Evolutionary conservation across 495 filamentous ascomycete genomes (phyloP).

Genomic region (Lentithecium fluviatile): DNA sequence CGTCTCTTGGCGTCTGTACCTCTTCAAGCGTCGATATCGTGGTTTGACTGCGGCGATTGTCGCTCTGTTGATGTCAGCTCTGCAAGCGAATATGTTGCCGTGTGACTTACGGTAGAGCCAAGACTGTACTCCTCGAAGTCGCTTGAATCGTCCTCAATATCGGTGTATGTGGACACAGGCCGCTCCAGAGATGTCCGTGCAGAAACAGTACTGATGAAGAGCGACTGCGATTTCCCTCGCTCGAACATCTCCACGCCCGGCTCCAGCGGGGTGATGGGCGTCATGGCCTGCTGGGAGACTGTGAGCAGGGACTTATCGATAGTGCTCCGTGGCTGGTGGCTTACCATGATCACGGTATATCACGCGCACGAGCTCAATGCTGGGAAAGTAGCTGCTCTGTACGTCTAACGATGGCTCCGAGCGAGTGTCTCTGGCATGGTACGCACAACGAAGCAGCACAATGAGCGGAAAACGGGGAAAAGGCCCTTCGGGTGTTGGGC

Average conservation of each 20-base stretch:
- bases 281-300: slow-evolving; percentile 37
- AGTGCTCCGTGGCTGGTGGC: slow-evolving; percentile 1
- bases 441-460: slow-evolving; percentile 25
- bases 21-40: slow-evolving; percentile 77
- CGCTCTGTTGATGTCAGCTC: slow-evolving; percentile 27
- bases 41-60: slow-evolving; percentile 63
- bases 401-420: slow-evolving; percentile 15
- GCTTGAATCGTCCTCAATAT: slow-evolving; percentile 63
- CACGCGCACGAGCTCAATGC: slow-evolving; percentile 2
- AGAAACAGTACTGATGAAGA: slow-evolving; percentile 30
- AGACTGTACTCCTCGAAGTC: slow-evolving; percentile 63
- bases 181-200: slow-evolving; percentile 36
- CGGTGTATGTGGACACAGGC: slow-evolving; percentile 69
- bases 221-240: slow-evolving; percentile 38
- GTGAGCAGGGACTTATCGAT: slow-evolving; percentile 20
- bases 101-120: slow-evolving; percentile 58
- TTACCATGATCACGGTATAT: slow-evolving; percentile 32
- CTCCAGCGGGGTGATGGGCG: slow-evolving; percentile 42
- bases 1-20: slow-evolving; percentile 56
- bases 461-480: slow-evolving; percentile 28
- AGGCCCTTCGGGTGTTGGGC: slow-evolving; percentile 36
- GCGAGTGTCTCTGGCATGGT: slow-evolving; percentile 24
- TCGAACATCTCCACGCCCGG: slow-evolving; percentile 54
- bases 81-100: not conserved
- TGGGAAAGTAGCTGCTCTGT: slow-evolving; percentile 6